Conservation (phyloP, 2,329 filamentous ascomycete genomes). For the Cytospora schulzeri region DNA sequence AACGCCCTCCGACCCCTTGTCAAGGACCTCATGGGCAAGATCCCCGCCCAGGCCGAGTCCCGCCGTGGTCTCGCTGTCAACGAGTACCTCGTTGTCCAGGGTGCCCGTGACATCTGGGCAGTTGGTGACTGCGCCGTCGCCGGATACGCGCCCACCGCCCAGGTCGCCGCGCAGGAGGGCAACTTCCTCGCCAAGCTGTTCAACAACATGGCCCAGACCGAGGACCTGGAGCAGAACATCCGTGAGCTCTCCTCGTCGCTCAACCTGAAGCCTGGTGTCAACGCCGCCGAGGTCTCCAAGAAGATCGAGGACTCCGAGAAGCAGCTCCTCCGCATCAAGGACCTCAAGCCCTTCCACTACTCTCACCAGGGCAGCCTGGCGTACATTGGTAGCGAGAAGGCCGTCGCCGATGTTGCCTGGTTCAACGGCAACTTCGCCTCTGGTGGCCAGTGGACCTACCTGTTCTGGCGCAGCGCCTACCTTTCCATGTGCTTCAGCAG, state of each 20-base stretch:
- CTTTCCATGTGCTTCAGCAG: conserved; percentile 99
- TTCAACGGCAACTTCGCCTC: conserved; percentile 94
- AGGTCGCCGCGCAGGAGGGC: conserved; percentile 95
- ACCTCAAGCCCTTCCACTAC: conserved; percentile 97
- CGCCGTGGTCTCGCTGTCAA: conserved; percentile 94
- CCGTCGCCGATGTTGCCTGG: conserved; percentile 96
- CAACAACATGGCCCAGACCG: conserved; percentile 98
- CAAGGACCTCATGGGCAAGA: conserved; percentile 86
- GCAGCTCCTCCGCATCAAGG: conserved; percentile 84
- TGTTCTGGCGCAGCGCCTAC: conserved; percentile 98
- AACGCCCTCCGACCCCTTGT: conserved; percentile 90
- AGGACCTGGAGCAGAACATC: conserved; percentile 77
- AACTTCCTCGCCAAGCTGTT: conserved; percentile 92
- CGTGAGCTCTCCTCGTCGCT: conserved; percentile 65
- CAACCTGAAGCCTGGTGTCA: conserved; percentile 59
- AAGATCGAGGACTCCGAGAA: conserved; percentile 88
- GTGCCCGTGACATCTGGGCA: conserved; percentile 95
- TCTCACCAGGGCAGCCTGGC: conserved; percentile 95
- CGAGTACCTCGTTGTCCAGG: conserved; percentile 98
- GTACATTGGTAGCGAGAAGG: conserved; percentile 96
- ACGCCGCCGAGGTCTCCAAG: conserved; percentile 66
- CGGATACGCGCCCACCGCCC: conserved; percentile 95
- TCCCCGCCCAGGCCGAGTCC: conserved; percentile 93
- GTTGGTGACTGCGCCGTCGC: conserved; percentile 96
- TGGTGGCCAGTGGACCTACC: conserved; percentile 90